A percentile compares a stretch with the other conserved stretches of the same genome.
phyloP scores from a whole-genome alignment of 116 monocot genomes.

The Thalassia testudinum region DNA sequence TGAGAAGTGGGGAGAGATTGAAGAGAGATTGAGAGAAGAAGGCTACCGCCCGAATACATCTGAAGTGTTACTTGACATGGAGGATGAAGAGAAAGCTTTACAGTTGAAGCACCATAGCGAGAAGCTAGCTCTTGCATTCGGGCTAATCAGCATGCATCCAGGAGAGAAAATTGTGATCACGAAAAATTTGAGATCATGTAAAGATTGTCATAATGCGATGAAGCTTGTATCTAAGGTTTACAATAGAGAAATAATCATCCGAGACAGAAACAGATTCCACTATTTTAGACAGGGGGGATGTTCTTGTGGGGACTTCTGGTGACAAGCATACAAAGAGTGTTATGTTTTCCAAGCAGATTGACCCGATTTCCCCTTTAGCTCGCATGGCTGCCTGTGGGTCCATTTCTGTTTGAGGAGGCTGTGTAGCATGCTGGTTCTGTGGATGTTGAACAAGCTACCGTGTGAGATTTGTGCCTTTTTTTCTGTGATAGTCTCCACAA shows the following conservation, averaged over 20 bases:
- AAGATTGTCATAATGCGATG: conserved; percentile 39
- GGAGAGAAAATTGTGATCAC: conserved; percentile 23
- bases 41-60: conserved; percentile 13
- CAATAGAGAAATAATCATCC: conserved; percentile 6
- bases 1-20: conserved; percentile 18
- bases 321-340: background rate
- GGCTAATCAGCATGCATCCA: conserved; percentile 19
- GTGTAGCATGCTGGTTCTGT: too few relatives aligned
- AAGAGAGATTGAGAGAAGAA: conserved; percentile 15
- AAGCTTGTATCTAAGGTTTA: conserved; percentile 30
- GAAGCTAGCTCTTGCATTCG: conserved; percentile 42
- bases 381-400: too few relatives aligned
- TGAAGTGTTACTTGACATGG: conserved; percentile 32
- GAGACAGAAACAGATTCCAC: background rate
- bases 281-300: background rate
- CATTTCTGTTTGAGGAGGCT: too few relatives aligned
- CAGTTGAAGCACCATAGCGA: conserved; percentile 40
- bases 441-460: too few relatives aligned
- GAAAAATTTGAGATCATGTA: conserved; percentile 46
- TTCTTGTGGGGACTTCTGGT: background rate
- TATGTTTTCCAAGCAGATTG: too few relatives aligned
- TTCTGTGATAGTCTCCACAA: too few relatives aligned
- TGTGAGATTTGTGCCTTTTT: too few relatives aligned
- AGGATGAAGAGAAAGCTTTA: conserved; percentile 27
- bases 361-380: too few relatives aligned